Evolutionary conservation across 768 basidiomycete genomes (phyloP), one percentile per base, ranked within the genome.

Genomic region (Psilocybe sp.): DNA sequence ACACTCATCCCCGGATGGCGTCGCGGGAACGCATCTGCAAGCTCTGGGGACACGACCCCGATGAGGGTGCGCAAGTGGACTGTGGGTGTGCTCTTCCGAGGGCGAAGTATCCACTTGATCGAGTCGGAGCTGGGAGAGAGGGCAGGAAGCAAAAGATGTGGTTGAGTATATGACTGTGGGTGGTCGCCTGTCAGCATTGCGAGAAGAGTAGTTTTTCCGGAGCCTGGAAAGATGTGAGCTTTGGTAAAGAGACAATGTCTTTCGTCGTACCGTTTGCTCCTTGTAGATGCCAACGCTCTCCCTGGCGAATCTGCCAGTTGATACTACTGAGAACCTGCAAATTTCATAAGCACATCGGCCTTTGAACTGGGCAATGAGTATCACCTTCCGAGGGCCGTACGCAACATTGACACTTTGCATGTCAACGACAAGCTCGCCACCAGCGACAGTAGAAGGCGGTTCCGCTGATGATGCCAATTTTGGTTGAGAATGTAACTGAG

Each of bases 171-270:
- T 1, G 96, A 98, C 53, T 93, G 91, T 0, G 96, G 96, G 65
- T 98, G 96, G 63, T 96, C 93, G 19, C 96, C 96, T 0, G 92
- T 92, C 35, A 99, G 70, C 28, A 98, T 67, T 14, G 95, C 85
- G 16, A 98, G 76, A 5, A 98, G 84, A 0, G 96, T 98, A 0
- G 94, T 94, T 71, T 98, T 99, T 13, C 96, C 96, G 0, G 92
- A 93, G 40, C 96, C 90, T 91, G 60, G 3, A 18, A 38, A 40
- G 42, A 31, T 23, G 7, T 31, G 23, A 40, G 20, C 7, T 51
- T 45, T 15, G 18, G 44, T 33, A 40, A 10, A 6, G 36, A 34
- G 8, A 32, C n/a, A 28, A 38, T 13, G 18, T 34, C 11, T 11
- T 10, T 18, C 11, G 34, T 13, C 71, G 32, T 64, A 86, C 91